These are phyloP conservation scores for Ganoderma boninense DNA, from an alignment of 1,284 basidiomycete genomes.

Conservation along the genomic window DNA sequence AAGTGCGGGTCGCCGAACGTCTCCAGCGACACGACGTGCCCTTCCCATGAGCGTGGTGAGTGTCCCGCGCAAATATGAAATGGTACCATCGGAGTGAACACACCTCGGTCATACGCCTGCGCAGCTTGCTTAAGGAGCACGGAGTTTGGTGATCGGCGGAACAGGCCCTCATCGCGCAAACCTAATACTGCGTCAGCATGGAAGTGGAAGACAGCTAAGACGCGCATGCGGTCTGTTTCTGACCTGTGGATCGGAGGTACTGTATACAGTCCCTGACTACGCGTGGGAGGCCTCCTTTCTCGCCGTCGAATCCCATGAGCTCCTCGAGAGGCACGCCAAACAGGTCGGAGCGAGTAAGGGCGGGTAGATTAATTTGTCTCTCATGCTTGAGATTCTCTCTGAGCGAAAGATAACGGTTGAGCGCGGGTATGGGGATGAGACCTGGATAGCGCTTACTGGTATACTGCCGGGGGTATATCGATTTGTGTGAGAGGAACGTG, in stretches of 20 bases:
- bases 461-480: constrained; percentile 83
- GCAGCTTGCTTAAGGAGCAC: constrained; percentile 75
- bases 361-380: constrained; percentile 68
- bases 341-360: constrained; percentile 62
- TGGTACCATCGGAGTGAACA: constrained; percentile 19
- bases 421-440: constrained; percentile 16
- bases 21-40: constrained; percentile 78
- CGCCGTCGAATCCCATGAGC: constrained; percentile 83
- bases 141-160: constrained; percentile 80
- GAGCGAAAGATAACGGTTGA: constrained; percentile 16
- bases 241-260: constrained; percentile 71
- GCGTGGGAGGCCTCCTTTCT: constrained; percentile 80
- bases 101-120: constrained; percentile 84
- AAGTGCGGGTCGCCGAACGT: constrained; percentile 81
- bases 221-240: constrained; percentile 22
- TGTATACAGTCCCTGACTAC: constrained; percentile 82
- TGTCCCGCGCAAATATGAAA: not conserved
- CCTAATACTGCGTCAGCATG: constrained; percentile 48
- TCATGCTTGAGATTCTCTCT: constrained; percentile 83
- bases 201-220: constrained; percentile 6
- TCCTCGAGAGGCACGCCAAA: constrained; percentile 85
- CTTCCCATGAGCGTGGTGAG: constrained; percentile 42
- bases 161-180: constrained; percentile 79
- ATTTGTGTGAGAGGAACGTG: constrained; percentile 85
- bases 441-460: constrained; percentile 59